Percentiles rank a stretch among this genome's conserved stretches.
phyloP scores from a whole-genome alignment of 2,329 filamentous ascomycete species.

The Tetracladium maxilliforme region DNA sequence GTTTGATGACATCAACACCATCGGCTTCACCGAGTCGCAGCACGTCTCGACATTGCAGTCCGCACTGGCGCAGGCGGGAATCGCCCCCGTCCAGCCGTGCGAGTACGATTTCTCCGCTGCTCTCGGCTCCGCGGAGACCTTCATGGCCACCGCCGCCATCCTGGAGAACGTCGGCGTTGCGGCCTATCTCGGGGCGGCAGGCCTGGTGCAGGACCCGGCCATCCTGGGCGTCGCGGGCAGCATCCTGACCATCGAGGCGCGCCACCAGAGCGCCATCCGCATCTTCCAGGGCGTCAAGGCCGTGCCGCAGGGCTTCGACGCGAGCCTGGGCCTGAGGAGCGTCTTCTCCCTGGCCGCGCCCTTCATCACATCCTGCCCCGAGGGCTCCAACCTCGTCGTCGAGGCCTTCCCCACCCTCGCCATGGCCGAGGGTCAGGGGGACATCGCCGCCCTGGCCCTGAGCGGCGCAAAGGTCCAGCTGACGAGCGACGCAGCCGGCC shows the following conservation, averaged over 20 bases:
- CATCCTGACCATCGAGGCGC: constrained; percentile 59
- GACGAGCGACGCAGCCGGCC: constrained; percentile 30
- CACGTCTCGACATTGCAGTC: constrained; percentile 46
- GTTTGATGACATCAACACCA: constrained; percentile 42
- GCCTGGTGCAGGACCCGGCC: constrained; percentile 40
- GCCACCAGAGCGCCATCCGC: constrained; percentile 62
- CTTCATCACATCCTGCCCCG: constrained; percentile 58
- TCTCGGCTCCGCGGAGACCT: constrained; percentile 47
- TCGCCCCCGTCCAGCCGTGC: constrained; percentile 53
- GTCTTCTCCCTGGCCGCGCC: constrained; percentile 61
- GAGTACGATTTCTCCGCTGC: constrained; percentile 49
- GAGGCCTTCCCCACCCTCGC: constrained; percentile 45
- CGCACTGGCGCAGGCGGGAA: constrained; percentile 45
- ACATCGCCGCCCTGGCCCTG: constrained; percentile 20
- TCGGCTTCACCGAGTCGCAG: constrained; percentile 46
- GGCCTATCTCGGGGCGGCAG: constrained; percentile 58
- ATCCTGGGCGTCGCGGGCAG: constrained; percentile 53
- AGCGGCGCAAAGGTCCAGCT: constrained; percentile 29
- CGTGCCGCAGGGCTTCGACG: constrained; percentile 56
- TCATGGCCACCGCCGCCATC: constrained; percentile 55
- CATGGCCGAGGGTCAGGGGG: constrained; percentile 27
- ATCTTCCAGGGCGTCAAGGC: constrained; percentile 39
- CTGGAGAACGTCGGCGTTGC: constrained; percentile 62
- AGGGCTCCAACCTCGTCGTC: constrained; percentile 47
- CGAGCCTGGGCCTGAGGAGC: constrained; percentile 49